Evolutionary conservation across 352 stramenopile species (phyloP), one percentile per base, ranked within the genome.

Genomic region (Pythium myriotylum): DNA sequence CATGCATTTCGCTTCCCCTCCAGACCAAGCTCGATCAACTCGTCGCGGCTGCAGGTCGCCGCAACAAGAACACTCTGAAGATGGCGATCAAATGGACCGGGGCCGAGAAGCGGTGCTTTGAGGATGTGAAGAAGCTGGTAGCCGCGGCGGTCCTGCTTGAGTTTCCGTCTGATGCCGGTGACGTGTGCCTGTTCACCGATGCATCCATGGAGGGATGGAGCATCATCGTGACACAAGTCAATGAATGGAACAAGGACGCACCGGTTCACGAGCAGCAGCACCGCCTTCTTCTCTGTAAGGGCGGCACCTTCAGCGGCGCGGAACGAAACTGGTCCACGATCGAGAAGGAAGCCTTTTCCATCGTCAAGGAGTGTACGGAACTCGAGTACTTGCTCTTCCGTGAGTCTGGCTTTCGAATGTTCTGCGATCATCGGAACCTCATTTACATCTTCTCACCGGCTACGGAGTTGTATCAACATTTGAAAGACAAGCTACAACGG

Each of bases 291-390:
- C 23, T 46, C 6, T 62, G 55, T 41, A 62, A 56, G 26, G 29
- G 55, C 42, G 55, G 40, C 2, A 43, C 20, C 24, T 62, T 62
- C 29, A 24, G 24, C 23, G 55, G 37, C 13, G 20, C 40, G 19
- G 35, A 62, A 43, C 19, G n/a, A 6, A 62, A 62, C 55, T 62
- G 40, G 55, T 55, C 23, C 20, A 46, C 51, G 17, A 37, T 46
- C 43, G 55, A 62, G 26, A 62, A 62, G 42, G 55, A 62, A 23
- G 55, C 43, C 7, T 62, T 47, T 13, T 41, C 42, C 9, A 62
- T 54, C 22, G 48, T 62, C 40, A 42, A 54, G 48, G 55, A 40
- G 19, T 62, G 55, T 42, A 16, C 22, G 23, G 29, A 62, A 33
- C 42, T 62, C 7, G 55, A 62, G 10, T 55, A 47, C 24, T 4